Evolutionary conservation across 129 eudicot species (phyloP).

Genomic region (Flaveria robusta): DNA sequence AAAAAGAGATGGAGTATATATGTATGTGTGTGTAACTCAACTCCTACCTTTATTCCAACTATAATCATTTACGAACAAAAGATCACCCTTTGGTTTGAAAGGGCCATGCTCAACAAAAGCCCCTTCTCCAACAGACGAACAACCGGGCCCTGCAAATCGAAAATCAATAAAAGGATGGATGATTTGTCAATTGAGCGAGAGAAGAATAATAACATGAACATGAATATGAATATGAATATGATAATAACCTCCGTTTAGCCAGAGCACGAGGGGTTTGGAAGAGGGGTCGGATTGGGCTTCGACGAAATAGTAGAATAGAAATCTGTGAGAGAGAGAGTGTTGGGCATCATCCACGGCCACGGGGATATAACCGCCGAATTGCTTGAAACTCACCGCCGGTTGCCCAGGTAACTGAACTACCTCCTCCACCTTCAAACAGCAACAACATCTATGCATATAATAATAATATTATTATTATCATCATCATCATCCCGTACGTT

Average conservation of each 20-base stretch:
- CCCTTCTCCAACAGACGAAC: conserved; percentile 86
- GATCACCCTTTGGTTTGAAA: conserved; percentile 62
- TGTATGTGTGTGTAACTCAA: not conserved
- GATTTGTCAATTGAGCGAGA: not conserved
- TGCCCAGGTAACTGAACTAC: conserved; percentile 60
- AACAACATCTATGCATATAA: too few relatives aligned
- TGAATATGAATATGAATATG: not conserved
- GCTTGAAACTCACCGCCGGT: conserved; percentile 59
- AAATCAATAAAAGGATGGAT: not conserved
- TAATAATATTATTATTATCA: too few relatives aligned
- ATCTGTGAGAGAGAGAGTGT: too few relatives aligned
- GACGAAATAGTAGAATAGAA: conserved; percentile 67
- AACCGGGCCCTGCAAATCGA: conserved; percentile 76
- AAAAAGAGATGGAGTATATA: not conserved
- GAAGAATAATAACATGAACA: not conserved
- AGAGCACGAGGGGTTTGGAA: conserved; percentile 72
- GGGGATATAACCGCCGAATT: conserved; percentile 57
- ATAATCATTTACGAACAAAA: conserved; percentile 59
- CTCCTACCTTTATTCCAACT: conserved; percentile 85
- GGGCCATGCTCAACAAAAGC: conserved; percentile 90
- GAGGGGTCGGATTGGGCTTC: conserved; percentile 62
- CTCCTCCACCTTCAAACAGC: conserved; percentile 19
- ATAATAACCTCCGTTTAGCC: conserved; percentile 74
- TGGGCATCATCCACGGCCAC: conserved; percentile 48
- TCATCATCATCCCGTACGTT: too few relatives aligned